These are phyloP conservation scores for Colletotrichum liriopes DNA, from an alignment of 2,329 filamentous ascomycete species.

Conservation along the genomic window DNA sequence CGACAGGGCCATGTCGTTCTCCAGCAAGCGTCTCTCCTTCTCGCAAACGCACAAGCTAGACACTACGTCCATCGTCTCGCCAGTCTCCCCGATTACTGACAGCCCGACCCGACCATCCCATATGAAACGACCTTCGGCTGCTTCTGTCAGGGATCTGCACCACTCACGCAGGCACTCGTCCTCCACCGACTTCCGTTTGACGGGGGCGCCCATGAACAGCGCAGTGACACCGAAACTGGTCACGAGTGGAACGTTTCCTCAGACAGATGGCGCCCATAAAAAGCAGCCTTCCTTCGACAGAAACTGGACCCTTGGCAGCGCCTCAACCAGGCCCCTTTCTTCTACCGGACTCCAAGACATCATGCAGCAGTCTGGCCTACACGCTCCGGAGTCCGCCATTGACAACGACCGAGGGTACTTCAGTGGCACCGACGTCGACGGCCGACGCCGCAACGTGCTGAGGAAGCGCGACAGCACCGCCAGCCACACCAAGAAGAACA, in stretches of 20 bases:
- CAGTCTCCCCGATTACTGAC: slow-evolving; percentile 59
- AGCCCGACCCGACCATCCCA: slow-evolving; percentile 66
- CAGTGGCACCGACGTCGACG: slow-evolving; percentile 88
- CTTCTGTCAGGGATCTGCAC: slow-evolving; percentile 85
- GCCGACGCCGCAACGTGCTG: slow-evolving; percentile 82
- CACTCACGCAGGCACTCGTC: slow-evolving; percentile 91
- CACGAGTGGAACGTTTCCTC: slow-evolving; percentile 60
- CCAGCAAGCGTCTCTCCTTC: slow-evolving; percentile 65
- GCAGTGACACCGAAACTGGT: slow-evolving; percentile 60
- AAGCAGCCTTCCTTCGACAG: slow-evolving; percentile 80
- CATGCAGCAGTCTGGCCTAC: slow-evolving; percentile 53
- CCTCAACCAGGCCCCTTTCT: slow-evolving; percentile 65
- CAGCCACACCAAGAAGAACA: slow-evolving; percentile 78
- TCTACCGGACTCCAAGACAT: slow-evolving; percentile 67
- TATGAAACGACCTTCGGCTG: slow-evolving; percentile 80
- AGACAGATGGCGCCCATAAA: slow-evolving; percentile 64
- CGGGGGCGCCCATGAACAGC: slow-evolving; percentile 52
- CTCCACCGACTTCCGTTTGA: slow-evolving; percentile 75
- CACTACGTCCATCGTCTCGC: slow-evolving; percentile 58
- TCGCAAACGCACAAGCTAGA: slow-evolving; percentile 68
- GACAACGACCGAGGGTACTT: slow-evolving; percentile 94
- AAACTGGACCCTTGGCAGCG: slow-evolving; percentile 77
- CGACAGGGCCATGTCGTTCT: slow-evolving; percentile 63
- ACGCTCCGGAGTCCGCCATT: slow-evolving; percentile 63
- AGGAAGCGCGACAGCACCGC: slow-evolving; percentile 80